A percentile compares a stretch with the other conserved stretches of the same genome.
Conservation (phyloP, 805 yeast species). For the Yamadazyma sp. region DNA sequence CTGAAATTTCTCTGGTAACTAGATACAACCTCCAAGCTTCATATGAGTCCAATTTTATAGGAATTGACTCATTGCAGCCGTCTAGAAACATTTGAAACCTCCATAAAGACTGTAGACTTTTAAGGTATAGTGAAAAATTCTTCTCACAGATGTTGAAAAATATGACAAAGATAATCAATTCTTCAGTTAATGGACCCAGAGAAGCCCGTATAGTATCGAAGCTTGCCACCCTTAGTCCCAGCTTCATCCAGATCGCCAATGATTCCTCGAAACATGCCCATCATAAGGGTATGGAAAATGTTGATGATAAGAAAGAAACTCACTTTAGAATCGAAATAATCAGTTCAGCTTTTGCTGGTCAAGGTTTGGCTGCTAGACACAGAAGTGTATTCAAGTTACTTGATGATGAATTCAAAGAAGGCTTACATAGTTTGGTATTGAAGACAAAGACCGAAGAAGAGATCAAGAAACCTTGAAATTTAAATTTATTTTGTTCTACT, state of each 20-base stretch:
- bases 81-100: too few species aligned
- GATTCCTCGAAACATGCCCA: conserved; percentile 88
- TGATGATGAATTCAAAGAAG: conserved; percentile 69
- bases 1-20: conserved; percentile 1
- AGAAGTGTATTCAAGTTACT: conserved; percentile 66
- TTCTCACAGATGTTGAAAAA: too few species aligned
- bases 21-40: too few species aligned
- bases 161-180: conserved; percentile 10
- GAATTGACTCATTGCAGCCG: too few species aligned
- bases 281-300: conserved; percentile 78
- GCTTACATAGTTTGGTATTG: conserved; percentile 87
- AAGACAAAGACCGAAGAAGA: conserved; percentile 61
- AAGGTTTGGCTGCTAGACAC: conserved; percentile 71
- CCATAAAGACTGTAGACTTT: too few species aligned
- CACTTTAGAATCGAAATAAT: conserved; percentile 78
- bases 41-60: too few species aligned
- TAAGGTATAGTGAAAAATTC: too few species aligned
- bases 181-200: conserved; percentile 39
- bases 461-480: conserved; percentile 7
- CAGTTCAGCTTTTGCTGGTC: conserved; percentile 63
- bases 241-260: conserved; percentile 53
- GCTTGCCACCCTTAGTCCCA: conserved; percentile 37
- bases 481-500: too few species aligned
- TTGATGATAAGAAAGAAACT: conserved; percentile 69
- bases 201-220: conserved; percentile 28